Conservation (phyloP, 2,329 filamentous ascomycete genomes). For the Gyromitra esculenta region DNA sequence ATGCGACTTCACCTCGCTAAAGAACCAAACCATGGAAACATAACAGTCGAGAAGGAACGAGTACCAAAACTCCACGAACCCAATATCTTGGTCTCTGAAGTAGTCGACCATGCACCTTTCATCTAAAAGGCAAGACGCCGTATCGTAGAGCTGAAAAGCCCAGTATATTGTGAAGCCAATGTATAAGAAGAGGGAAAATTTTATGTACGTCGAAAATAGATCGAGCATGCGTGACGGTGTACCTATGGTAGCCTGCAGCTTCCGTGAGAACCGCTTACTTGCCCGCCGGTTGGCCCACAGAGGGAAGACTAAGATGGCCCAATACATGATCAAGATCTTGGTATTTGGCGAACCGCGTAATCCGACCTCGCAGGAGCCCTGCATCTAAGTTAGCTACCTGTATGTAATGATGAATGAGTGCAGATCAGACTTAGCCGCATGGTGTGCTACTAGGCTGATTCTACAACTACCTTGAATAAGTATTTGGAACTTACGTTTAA, state of each 20-base stretch:
- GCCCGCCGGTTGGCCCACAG: conserved; percentile 26
- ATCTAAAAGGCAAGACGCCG: background rate
- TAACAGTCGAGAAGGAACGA: background rate
- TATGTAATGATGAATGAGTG: background rate
- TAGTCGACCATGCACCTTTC: background rate
- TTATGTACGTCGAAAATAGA: conserved; percentile 31
- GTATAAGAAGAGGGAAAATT: background rate
- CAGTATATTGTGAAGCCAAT: conserved; percentile 12
- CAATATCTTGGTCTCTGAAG: background rate
- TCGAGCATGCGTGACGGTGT: conserved; percentile 14
- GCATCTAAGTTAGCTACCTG: conserved; percentile 7
- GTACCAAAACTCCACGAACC: conserved; percentile 32
- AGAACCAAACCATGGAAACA: background rate
- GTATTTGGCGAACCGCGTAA: conserved; percentile 10
- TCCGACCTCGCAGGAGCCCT: background rate
- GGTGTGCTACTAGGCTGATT: background rate
- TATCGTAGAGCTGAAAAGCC: background rate
- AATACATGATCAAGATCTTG: background rate
- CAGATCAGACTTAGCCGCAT: background rate
- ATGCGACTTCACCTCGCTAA: conserved; percentile 1
- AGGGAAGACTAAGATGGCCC: conserved; percentile 11
- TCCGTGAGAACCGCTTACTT: conserved; percentile 18
- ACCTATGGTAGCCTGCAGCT: conserved; percentile 6
- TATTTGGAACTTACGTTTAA: conserved; percentile 10
- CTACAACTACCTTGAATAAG: background rate